Percentiles rank a stretch among this genome's conserved stretches.
phyloP scores from a whole-genome alignment of 2,329 filamentous ascomycete species.

The Tolypocladium guangdongense region DNA sequence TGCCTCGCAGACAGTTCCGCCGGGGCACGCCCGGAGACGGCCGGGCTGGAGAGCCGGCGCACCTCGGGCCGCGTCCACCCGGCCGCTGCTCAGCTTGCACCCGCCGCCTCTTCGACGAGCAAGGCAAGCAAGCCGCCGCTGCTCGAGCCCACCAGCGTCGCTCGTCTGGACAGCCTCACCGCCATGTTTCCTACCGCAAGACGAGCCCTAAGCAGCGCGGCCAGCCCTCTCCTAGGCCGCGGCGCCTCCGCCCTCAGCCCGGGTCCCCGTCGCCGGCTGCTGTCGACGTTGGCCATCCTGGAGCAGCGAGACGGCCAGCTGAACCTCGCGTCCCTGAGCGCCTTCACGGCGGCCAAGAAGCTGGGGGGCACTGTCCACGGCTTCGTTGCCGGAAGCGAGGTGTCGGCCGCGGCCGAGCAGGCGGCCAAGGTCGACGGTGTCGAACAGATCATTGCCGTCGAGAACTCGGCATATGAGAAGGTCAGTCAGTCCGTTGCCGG shows the following conservation, averaged over 20 bases:
- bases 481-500: constrained; percentile 28
- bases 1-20: too few species aligned
- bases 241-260: neutral
- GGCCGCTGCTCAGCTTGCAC: neutral
- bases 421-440: constrained; percentile 83
- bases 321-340: constrained; percentile 69
- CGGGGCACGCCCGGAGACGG: neutral
- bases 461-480: constrained; percentile 88
- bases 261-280: constrained; percentile 31
- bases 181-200: constrained; percentile 22
- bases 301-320: constrained; percentile 89
- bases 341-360: constrained; percentile 76
- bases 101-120: neutral
- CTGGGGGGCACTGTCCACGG: constrained; percentile 77
- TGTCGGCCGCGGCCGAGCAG: constrained; percentile 66
- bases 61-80: constrained; percentile 19
- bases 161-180: constrained; percentile 4
- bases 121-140: neutral
- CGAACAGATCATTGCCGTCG: constrained; percentile 82
- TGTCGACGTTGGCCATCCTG: constrained; percentile 82
- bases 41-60: neutral
- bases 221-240: neutral
- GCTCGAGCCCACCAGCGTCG: neutral
- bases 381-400: constrained; percentile 73
- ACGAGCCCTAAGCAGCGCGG: constrained; percentile 14